Evolutionary conservation across 2,329 filamentous ascomycete species (phyloP), one percentile per base, ranked within the genome.

Genomic region (Lithohypha guttulata): DNA sequence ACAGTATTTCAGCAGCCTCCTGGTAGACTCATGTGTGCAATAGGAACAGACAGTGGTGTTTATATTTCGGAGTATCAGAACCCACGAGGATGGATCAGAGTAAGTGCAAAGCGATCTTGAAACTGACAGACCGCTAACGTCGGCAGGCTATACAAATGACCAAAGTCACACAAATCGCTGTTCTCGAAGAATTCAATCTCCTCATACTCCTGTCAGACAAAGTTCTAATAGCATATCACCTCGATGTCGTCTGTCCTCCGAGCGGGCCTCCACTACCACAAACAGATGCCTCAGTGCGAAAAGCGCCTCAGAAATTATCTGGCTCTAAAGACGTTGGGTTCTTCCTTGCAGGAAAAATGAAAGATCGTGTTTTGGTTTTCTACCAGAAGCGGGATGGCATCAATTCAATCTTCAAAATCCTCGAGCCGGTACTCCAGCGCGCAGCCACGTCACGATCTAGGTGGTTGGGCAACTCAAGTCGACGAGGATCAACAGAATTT

Each of bases 311-410:
- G 57, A 85, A 89, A 52, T 71, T 98, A 22, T 83, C 79, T 2
- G 79, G 80, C 19, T 82, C 81, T 48, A 84, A 91, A 56, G 91
- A 98, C 55, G 87, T 98, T 14, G 84, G 87, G 10, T 98, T 96
- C 69, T 98, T 98, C 59, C 84, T 86, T 11, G 91, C 86, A 1
- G 91, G 89, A 7, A 78, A 83, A 43, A 95, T 98, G 87, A 98
- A 98, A 68, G 91, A 98, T 45, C 77, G 91, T 6, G 87, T 82
- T 49, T 68, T 98, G 6, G 78, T 98, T 19, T 89, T 98, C 59
- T 98, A 96, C 72, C 96, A 96, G 65, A 93, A 93, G 58, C 84
- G 85, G 46, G 91, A 96, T 58, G 81, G 81, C 19, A 71, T 95
- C 45, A 84, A 87, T 53, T 95, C 85, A 17, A 93, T 83, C 0